Conservation (phyloP, 306 rosid genomes). For the Corylus heterophylla region DNA sequence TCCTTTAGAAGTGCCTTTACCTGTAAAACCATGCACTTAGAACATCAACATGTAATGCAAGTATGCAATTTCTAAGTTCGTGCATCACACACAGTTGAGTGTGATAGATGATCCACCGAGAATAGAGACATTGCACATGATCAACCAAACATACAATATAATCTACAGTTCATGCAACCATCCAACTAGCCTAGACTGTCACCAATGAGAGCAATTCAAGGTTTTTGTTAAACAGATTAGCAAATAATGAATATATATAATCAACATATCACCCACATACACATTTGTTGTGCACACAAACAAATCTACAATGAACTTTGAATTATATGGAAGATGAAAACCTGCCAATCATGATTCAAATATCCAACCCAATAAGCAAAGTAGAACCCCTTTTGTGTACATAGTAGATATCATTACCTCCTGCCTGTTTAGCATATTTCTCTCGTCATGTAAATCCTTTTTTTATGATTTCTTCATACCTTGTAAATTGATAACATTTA, state of each 20-base stretch:
- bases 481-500: not conserved
- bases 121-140: not conserved
- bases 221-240: not conserved
- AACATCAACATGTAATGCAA: slow-evolving; percentile 11
- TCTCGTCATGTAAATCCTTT: not conserved
- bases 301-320: not conserved
- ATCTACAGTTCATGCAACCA: not conserved
- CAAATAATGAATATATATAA: not conserved
- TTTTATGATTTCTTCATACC: not conserved
- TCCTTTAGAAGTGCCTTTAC: slow-evolving; percentile 83
- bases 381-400: not conserved
- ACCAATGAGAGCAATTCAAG: not conserved
- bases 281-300: not conserved
- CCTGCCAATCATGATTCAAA: not conserved
- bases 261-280: not conserved
- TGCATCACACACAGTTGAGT: not conserved
- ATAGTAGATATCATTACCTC: not conserved
- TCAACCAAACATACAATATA: not conserved
- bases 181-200: not conserved
- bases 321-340: not conserved
- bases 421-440: not conserved
- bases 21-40: slow-evolving; percentile 43
- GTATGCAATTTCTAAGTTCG: slow-evolving; percentile 5
- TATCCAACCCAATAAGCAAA: not conserved
- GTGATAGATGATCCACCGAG: not conserved